Evolutionary conservation across 23 red algal genomes (phyloP), one percentile per base, ranked within the genome.

Genomic region (Gracilaria gracilis): DNA sequence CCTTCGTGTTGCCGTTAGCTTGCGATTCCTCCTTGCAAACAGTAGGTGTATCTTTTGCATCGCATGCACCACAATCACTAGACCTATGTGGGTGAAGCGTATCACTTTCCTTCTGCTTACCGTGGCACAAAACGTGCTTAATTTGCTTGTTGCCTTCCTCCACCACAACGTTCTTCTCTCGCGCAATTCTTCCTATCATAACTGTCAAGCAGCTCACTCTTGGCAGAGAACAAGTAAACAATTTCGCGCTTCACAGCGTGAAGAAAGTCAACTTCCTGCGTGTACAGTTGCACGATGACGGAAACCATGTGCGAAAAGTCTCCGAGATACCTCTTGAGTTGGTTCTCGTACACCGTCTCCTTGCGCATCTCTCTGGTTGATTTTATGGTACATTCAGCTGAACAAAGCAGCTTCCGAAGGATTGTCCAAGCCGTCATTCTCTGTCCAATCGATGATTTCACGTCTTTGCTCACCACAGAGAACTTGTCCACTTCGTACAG

Each of bases 171-270:
- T n/a, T n/a, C n/a, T n/a, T 9, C 32, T 15, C 20, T 24, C 9
- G 9, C 16, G 28, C 6, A 12, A 29, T 13, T 36, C 9, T 21
- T 32, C 27, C 32, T 67, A 19, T 24, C 62, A 67, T 36, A 29
- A 29, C 6, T 33, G 1, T 9, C 0, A 29, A 67, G 27, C 9
- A 31, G 12, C 62, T 67, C 35, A n/a, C 44, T 73, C 67, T 73
- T 73, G 17, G 33, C 67, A 6, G 38, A 2, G 28, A 73, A 73
- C 67, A 73, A 15, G 35, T 73, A 35, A 73, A 73, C 28, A 20
- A 73, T 73, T 21, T 73, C 11, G 11, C 67, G 67, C 24, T 73
- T 73, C 35, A 73, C 67, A n/a, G 67, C 67, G 35, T 73, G 67
- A 7, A 73, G 67, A 0, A 73, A 24, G 4, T 73, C 34, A 2